Evolutionary conservation across 768 basidiomycete species (phyloP).

Genomic region (Suillus variegatus): DNA sequence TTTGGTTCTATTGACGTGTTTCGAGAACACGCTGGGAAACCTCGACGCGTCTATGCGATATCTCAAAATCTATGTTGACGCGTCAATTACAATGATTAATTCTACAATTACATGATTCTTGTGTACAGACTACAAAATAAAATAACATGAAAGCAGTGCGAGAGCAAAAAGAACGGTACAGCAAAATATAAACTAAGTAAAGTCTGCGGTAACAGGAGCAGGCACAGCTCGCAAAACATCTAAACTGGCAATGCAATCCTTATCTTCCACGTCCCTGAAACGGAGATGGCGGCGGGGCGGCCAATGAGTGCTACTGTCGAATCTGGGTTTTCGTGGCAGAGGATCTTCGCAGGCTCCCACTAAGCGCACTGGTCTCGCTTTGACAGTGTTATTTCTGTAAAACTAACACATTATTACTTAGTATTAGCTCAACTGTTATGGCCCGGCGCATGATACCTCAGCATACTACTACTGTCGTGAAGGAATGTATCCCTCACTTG

Average conservation of each 20-base stretch:
- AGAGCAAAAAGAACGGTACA: neutral
- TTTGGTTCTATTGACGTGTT: neutral
- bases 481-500: neutral
- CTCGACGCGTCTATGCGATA: too few relatives aligned
- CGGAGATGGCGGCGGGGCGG: neutral
- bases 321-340: neutral
- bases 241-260: neutral
- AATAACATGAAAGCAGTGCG: neutral
- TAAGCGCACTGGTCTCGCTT: neutral
- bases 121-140: neutral
- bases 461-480: neutral
- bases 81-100: too few relatives aligned
- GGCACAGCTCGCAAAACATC: neutral
- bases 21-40: neutral
- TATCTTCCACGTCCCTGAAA: neutral
- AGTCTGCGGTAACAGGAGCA: neutral
- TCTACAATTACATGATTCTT: too few relatives aligned
- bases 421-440: neutral
- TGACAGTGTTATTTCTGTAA: too few relatives aligned
- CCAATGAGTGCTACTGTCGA: neutral
- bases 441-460: too few relatives aligned
- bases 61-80: too few relatives aligned
- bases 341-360: neutral
- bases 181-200: neutral
- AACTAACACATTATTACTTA: neutral